Conservation (phyloP, 176 grass and related monocot species). For the Carex kokanica region DNA sequence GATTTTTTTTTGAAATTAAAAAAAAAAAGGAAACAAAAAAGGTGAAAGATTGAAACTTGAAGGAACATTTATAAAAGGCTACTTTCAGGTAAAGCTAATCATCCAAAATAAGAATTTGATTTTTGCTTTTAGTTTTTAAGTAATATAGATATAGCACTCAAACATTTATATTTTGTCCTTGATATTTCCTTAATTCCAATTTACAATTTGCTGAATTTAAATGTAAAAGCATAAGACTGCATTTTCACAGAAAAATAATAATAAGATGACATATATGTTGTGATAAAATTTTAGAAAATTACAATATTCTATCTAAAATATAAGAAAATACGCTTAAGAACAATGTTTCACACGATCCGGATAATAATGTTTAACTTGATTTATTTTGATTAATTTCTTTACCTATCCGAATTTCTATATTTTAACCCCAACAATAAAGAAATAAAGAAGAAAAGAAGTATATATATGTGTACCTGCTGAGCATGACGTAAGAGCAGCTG, state of each 20-base stretch:
- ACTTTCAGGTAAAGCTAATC: slow-evolving; percentile 5
- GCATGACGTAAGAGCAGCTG: slow-evolving; percentile 73
- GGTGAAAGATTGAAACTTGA: slow-evolving; percentile 15
- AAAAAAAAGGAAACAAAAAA: background rate
- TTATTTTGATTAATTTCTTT: too few species aligned
- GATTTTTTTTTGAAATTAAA: background rate
- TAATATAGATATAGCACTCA: background rate
- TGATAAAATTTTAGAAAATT: too few species aligned
- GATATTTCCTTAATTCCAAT: background rate
- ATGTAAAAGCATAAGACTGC: background rate
- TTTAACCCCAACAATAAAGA: background rate
- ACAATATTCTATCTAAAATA: too few species aligned
- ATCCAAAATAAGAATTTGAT: background rate
- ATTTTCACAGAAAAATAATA: background rate
- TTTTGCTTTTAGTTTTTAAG: background rate
- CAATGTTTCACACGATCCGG: too few species aligned
- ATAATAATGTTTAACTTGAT: too few species aligned
- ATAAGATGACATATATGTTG: too few species aligned
- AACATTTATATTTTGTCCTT: background rate
- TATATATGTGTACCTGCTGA: slow-evolving; percentile 40
- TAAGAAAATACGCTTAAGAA: too few species aligned
- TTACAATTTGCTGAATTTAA: background rate
- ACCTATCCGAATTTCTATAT: too few species aligned
- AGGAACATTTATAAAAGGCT: slow-evolving; percentile 2
- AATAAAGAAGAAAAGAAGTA: background rate